Evolutionary conservation across 352 stramenopile species (phyloP).

Genomic region (Aphanomyces astaci): DNA sequence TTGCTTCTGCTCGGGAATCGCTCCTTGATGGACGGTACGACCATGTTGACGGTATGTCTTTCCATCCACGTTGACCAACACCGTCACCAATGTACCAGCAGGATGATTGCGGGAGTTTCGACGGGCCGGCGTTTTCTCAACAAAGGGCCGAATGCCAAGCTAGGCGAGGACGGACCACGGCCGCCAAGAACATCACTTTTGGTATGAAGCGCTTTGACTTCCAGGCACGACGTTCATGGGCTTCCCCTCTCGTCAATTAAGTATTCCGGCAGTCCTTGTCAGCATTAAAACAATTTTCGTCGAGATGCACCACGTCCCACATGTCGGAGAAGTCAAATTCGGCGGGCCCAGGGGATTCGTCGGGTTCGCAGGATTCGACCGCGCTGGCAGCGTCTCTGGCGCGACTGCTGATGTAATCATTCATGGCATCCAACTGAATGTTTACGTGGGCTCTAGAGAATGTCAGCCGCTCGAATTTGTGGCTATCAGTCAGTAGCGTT

Average conservation of each 20-base stretch:
- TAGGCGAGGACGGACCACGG: conserved; percentile 4
- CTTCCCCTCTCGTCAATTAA: conserved; percentile 18
- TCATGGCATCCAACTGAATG: not conserved
- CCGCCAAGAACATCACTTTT: conserved; percentile 22
- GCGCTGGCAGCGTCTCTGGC: not conserved
- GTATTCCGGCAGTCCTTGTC: conserved; percentile 30
- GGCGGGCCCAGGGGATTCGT: too few species aligned
- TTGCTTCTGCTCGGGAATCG: not conserved
- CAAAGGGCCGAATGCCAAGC: too few species aligned
- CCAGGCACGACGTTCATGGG: not conserved
- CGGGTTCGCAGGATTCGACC: too few species aligned
- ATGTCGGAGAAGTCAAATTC: not conserved
- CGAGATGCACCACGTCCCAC: not conserved
- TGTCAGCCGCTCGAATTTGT: not conserved
- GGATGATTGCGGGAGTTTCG: not conserved
- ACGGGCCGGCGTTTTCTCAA: not conserved
- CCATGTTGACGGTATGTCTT: conserved; percentile 24
- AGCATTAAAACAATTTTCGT: conserved; percentile 35
- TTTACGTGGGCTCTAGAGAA: not conserved
- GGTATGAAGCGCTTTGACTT: conserved; percentile 3
- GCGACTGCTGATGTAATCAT: not conserved
- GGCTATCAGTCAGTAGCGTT: too few species aligned
- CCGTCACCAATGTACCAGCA: not conserved
- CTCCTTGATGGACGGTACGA: conserved; percentile 27
- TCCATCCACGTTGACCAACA: conserved; percentile 17